Conservation (phyloP, 352 stramenopile species). For the Thalassiosira livingstoniorum region DNA sequence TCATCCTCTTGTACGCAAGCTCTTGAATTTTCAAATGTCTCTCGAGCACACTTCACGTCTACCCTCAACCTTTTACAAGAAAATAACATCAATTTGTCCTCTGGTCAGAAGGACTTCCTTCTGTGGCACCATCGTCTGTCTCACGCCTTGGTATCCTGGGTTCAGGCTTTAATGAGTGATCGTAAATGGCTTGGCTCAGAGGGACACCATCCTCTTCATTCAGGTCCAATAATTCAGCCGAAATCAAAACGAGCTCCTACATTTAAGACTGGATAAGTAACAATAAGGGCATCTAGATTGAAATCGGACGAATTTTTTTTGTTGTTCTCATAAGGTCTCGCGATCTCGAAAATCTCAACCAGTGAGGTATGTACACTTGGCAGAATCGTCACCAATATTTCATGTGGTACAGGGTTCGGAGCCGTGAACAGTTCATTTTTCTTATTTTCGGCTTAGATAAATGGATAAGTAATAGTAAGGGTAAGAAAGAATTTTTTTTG, state of each 20-base stretch:
- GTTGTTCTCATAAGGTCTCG: no score
- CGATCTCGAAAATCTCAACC: no score
- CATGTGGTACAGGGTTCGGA: no score
- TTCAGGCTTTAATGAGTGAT: constrained; percentile 41
- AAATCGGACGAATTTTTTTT: no score
- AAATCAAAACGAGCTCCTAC: neutral
- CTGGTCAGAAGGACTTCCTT: constrained; percentile 58
- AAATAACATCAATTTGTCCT: constrained; percentile 56
- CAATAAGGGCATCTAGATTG: no score
- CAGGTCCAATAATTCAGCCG: constrained; percentile 10
- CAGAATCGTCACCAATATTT: no score
- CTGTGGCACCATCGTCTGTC: constrained; percentile 58
- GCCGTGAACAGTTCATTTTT: no score
- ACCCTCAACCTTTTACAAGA: neutral
- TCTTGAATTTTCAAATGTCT: neutral
- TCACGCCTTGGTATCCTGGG: constrained; percentile 33
- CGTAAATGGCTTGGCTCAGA: constrained; percentile 1
- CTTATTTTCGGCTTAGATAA: no score
- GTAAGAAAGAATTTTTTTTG: no score
- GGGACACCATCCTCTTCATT: neutral
- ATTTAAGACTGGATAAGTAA: neutral
- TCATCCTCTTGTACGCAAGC: neutral
- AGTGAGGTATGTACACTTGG: no score
- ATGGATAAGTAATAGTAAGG: no score
- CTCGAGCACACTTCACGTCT: neutral